Evolutionary conservation across 2,329 filamentous ascomycete species (phyloP).

Genomic region (Colletotrichum sp.): DNA sequence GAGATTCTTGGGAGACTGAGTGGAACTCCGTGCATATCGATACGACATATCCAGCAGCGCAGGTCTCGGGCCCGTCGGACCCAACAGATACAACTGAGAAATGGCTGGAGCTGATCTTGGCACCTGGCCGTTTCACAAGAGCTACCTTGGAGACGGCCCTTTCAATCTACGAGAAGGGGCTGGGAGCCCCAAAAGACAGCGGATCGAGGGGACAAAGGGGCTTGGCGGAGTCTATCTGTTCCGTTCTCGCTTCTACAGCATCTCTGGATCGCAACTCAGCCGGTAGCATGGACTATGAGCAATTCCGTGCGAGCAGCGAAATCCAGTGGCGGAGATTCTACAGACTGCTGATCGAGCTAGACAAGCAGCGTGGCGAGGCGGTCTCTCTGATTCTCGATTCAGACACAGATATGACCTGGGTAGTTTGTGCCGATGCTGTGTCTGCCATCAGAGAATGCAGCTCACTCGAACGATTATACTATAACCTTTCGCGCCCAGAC

Average conservation of each 20-base stretch:
- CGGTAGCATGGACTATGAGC: slow-evolving; percentile 75
- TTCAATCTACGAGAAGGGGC: slow-evolving; percentile 76
- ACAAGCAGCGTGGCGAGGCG: slow-evolving; percentile 84
- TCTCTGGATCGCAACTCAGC: slow-evolving; percentile 65
- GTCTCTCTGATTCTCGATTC: slow-evolving; percentile 79
- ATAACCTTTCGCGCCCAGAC: slow-evolving; percentile 66
- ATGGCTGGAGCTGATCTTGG: slow-evolving; percentile 85
- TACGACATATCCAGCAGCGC: slow-evolving; percentile 56
- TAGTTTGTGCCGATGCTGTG: slow-evolving; percentile 82
- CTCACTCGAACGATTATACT: slow-evolving; percentile 73
- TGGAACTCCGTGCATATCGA: slow-evolving; percentile 77
- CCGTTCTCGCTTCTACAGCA: slow-evolving; percentile 73
- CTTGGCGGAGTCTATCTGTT: slow-evolving; percentile 78
- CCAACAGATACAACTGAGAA: slow-evolving; percentile 77
- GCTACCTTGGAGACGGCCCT: slow-evolving; percentile 85
- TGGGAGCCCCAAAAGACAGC: slow-evolving; percentile 45
- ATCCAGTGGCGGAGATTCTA: slow-evolving; percentile 91
- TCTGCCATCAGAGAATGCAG: slow-evolving; percentile 83
- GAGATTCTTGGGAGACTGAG: slow-evolving; percentile 65
- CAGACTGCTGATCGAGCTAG: slow-evolving; percentile 82
- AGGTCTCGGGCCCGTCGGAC: slow-evolving; percentile 66
- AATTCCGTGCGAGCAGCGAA: slow-evolving; percentile 76
- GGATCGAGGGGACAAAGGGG: slow-evolving; percentile 54
- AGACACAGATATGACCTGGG: slow-evolving; percentile 76
- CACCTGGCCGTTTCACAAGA: slow-evolving; percentile 80